Evolutionary conservation across 306 rosid species (phyloP).

Genomic region (Herpetospermum pedunculosum): DNA sequence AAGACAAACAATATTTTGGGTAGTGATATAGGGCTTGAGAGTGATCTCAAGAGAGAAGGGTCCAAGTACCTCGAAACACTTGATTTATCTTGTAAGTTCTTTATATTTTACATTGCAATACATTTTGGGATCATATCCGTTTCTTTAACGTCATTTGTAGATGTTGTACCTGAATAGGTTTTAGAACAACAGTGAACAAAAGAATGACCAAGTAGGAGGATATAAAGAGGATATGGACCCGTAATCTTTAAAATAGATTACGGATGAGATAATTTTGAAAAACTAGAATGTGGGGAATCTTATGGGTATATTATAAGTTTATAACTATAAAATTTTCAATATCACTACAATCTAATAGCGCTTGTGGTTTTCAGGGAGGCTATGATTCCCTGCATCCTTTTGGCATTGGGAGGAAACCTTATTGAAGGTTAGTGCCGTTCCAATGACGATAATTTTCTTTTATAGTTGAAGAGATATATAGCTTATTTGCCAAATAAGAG

Average conservation of each 20-base stretch:
- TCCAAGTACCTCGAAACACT: too few relatives aligned
- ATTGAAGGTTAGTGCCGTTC: constrained; percentile 59
- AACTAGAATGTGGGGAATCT: neutral
- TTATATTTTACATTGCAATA: too few relatives aligned
- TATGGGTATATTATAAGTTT: neutral
- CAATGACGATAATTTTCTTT: neutral
- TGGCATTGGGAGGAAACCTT: constrained; percentile 97
- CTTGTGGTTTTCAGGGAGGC: constrained; percentile 71
- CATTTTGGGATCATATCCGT: too few relatives aligned
- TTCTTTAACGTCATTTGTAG: neutral
- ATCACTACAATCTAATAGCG: constrained; percentile 17
- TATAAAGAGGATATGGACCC: neutral
- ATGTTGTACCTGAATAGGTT: neutral
- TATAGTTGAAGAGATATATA: neutral
- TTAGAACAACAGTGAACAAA: neutral
- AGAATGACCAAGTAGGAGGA: neutral
- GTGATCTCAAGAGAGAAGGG: too few relatives aligned
- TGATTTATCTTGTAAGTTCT: too few relatives aligned
- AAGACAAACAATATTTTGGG: too few relatives aligned
- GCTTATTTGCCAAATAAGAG: neutral
- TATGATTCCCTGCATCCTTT: constrained; percentile 96
- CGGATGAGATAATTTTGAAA: neutral
- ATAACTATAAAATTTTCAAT: neutral
- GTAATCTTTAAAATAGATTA: neutral
- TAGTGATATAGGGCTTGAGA: too few relatives aligned